Base-by-base conservation (phyloP, 306 rosid species). In the Sesbania bispinosa region DNA sequence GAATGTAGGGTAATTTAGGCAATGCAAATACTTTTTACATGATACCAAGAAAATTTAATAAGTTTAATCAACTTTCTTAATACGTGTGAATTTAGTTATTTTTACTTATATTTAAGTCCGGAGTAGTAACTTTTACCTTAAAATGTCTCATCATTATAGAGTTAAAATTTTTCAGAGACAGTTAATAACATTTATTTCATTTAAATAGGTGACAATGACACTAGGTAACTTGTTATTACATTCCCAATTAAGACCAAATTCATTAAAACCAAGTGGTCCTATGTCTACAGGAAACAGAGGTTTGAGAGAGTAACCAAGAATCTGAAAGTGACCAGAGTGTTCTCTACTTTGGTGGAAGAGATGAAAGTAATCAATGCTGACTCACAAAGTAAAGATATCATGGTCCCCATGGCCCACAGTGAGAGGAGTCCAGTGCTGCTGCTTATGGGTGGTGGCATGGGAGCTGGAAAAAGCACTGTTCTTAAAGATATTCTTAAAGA, bases 401-500 rank as follows among this genome's bases (percentile, higher is more conserved):
- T 83, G 90, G 77, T 69, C 5, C 90, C 92, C 10, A 63, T 55
- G 11, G 85, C 78, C 18, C 90, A 41, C 76, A 76, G 67, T 13
- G 55, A 91, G 48, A 85, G 99, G 45, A 94, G 93, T 60, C 99
- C 99, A 0, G 91, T 94, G 54, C 81, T 94, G 21, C 76, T 94
- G 9, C 83, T 94, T 4, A 94, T 94, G 92, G 99, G 99, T 3
- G 97, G 99, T 73, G 99, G 99, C 30, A 91, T 91, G 99, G 97
- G 97, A 1, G 96, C 93, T 24, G 97, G 99, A 85, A 94, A 94
- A 69, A 94, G 97, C 86, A 91, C 99, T 3, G 96, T 91, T 75
- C 93, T 94, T 59, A 89, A 89, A 83, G 85, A 86, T 50, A 89
- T 91, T 80, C 86, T 77, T 50, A 83, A 91, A 60, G 96, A 86